Base-by-base conservation (phyloP, 2,329 filamentous ascomycete species). In the Fusarium sp. region DNA sequence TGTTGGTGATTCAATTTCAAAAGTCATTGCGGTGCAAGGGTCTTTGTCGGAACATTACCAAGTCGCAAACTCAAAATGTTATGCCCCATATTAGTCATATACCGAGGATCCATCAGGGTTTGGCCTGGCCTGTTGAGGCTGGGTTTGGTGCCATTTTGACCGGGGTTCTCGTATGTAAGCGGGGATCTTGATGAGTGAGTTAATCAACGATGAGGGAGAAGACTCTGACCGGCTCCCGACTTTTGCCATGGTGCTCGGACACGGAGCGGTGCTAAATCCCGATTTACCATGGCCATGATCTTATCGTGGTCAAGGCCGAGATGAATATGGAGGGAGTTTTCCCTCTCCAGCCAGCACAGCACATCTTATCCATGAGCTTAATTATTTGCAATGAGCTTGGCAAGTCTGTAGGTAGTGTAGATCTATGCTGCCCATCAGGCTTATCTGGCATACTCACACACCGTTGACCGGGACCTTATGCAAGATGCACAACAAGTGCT, bases 401-500 rank as follows among this genome's bases (percentile, higher is more conserved):
- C 55, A 47, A 69, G 44, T 63, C 56, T 57, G 65, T 57, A 64
- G 59, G 65, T 57, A 64, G 59, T 53, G 62, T 56, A 70, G 68
- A 70, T 70, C 68, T 56, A 58, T 65, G 67, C 67, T 65, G 57
- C 58, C 51, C 63, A 68, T 64, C 65, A 65, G 46, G 57, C 56
- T 58, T 57, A 54, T 57, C 62, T 39, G 44, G 25, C 53, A 58
- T 58, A 36, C 35, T 36, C 54, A 55, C 61, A 51, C 64, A 66
- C 63, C 64, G 65, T 70, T 69, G 41, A 42, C 53, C 60, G 63
- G 68, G 65, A 58, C 34, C 57, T 60, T 69, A 70, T 70, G 65
- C 68, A 70, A 61, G 64, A 61, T 67, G 65, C 61, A 70, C 67
- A 66, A 69, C 64, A 65, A 70, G 68, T 59, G 57, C 62, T 47